Evolutionary conservation across 805 yeast genomes (phyloP).

Genomic region (Ogataea pignaliae): DNA sequence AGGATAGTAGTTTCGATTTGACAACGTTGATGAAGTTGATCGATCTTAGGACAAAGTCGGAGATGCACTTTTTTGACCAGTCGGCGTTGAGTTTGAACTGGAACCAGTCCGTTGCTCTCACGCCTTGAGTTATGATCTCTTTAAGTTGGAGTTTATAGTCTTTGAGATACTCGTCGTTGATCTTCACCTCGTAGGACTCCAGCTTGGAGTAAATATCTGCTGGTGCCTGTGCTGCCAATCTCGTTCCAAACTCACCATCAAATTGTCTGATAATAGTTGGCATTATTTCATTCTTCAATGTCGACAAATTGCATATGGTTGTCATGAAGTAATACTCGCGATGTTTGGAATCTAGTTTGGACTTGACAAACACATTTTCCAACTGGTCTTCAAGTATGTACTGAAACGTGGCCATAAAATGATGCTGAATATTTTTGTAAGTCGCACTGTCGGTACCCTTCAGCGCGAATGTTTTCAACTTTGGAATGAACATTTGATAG

Average conservation of each 20-base stretch:
- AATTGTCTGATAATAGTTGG: constrained; percentile 46
- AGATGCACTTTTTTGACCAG: constrained; percentile 10
- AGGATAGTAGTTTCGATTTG: constrained; percentile 23
- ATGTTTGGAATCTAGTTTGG: constrained; percentile 13
- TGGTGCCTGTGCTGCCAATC: constrained; percentile 37
- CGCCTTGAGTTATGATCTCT: constrained; percentile 37
- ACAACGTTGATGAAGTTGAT: constrained; percentile 23
- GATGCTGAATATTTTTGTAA: constrained; percentile 27
- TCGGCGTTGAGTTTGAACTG: constrained; percentile 7
- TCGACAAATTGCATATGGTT: constrained; percentile 51
- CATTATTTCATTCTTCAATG: constrained; percentile 40
- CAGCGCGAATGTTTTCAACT: constrained; percentile 21
- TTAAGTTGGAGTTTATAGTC: constrained; percentile 41
- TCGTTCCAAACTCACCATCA: constrained; percentile 46
- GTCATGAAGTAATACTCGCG: constrained; percentile 24
- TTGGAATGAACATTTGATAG: constrained; percentile 33
- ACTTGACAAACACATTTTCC: constrained; percentile 37
- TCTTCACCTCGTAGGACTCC: constrained; percentile 45
- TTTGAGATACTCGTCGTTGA: constrained; percentile 50
- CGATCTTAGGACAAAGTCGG: constrained; percentile 19
- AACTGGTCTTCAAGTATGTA: constrained; percentile 39
- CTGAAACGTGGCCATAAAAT: constrained; percentile 33
- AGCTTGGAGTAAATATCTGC: constrained; percentile 39
- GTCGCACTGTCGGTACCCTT: constrained; percentile 11
- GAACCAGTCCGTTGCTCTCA: constrained; percentile 40